These are phyloP conservation scores for Mycena venus DNA, from an alignment of 768 basidiomycete species.

Conservation along the genomic window DNA sequence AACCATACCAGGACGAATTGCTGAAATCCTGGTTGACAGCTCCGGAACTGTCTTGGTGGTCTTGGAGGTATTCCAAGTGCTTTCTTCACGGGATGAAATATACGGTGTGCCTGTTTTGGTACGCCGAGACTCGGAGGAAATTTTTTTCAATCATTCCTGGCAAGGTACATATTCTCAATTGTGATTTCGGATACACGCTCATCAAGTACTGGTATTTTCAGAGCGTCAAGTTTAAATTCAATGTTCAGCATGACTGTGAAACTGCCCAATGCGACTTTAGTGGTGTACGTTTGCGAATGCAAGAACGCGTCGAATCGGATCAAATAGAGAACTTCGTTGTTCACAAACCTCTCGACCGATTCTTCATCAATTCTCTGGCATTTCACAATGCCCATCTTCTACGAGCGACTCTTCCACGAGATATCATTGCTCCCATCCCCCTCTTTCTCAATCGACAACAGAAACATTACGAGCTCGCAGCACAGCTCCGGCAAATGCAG, in stretches of 20 bases:
- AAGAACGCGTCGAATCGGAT: constrained; percentile 31
- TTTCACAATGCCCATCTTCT: constrained; percentile 3
- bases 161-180: background rate
- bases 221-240: constrained; percentile 32
- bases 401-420: constrained; percentile 13
- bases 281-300: constrained; percentile 15
- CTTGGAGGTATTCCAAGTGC: background rate
- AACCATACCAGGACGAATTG: background rate
- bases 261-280: constrained; percentile 19
- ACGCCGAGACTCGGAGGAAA: background rate
- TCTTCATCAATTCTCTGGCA: constrained; percentile 38
- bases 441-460: background rate
- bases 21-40: background rate
- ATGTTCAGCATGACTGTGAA: constrained; percentile 2
- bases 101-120: constrained; percentile 9
- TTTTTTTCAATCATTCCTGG: background rate
- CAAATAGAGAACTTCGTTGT: constrained; percentile 13
- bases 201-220: background rate
- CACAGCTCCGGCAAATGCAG: background rate
- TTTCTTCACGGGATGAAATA: background rate
- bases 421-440: constrained; percentile 1
- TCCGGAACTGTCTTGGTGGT: background rate
- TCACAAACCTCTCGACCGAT: constrained; percentile 29
- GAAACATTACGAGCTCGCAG: constrained; percentile 1
- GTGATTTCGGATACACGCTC: background rate